A percentile compares a stretch with the other conserved stretches of the same genome.
phyloP scores from a whole-genome alignment of 1,284 basidiomycete genomes.

The Ganoderma leucocontextum region DNA sequence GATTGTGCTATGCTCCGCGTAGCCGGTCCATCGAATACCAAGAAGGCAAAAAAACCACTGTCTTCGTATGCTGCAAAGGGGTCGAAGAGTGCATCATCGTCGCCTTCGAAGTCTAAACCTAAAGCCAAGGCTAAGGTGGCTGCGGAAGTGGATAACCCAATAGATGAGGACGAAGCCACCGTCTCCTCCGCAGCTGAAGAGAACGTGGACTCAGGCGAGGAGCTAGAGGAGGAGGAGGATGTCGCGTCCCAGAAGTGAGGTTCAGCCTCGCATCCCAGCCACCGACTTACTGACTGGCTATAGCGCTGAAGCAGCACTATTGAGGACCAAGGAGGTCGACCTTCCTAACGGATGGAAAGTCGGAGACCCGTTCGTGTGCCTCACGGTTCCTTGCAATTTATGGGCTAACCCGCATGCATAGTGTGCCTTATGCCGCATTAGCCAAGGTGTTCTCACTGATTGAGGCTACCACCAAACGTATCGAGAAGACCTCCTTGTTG shows the following conservation, averaged over 20 bases:
- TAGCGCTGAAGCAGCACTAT: constrained; percentile 80
- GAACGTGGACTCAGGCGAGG: constrained; percentile 55
- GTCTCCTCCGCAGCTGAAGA: constrained; percentile 31
- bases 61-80: neutral
- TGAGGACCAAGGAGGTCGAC: constrained; percentile 76
- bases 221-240: constrained; percentile 58
- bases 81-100: constrained; percentile 7
- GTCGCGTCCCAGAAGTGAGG: constrained; percentile 71
- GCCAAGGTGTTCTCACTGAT: constrained; percentile 91
- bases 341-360: constrained; percentile 88
- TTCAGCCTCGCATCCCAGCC: neutral
- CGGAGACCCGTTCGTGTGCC: constrained; percentile 79
- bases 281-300: neutral
- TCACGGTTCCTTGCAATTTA: neutral
- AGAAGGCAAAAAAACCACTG: neutral
- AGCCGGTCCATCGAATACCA: constrained; percentile 28
- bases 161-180: constrained; percentile 33
- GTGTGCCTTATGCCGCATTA: constrained; percentile 94
- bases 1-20: no score
- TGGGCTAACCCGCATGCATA: constrained; percentile 43
- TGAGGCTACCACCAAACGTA: constrained; percentile 94
- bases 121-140: constrained; percentile 8
- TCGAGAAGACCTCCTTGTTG: constrained; percentile 92
- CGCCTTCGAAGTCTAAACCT: constrained; percentile 9
- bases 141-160: constrained; percentile 19